Evolutionary conservation across 1,284 basidiomycete genomes (phyloP), one percentile per base, ranked within the genome.

Genomic region (Cryptococcus depauperatus): DNA sequence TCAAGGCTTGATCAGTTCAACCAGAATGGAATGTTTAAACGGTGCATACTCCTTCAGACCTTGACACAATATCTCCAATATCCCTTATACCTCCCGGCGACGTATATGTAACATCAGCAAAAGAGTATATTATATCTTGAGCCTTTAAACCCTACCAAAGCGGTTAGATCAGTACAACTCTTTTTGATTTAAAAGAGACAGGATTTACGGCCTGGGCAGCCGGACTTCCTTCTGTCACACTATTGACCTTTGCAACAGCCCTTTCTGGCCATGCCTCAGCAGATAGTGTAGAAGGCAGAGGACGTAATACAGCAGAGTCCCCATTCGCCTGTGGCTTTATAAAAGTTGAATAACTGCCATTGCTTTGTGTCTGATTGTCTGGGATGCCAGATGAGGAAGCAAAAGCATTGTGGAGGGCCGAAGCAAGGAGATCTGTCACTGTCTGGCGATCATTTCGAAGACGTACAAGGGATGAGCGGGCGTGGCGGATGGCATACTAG

Each of bases 211-310:
- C 82, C 56, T 80, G 74, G 10, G 79, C 77, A 19, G 87, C 86
- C 7, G 85, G 89, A 68, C 85, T 86, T 4, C 73, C 75, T 0
- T 82, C 80, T 0, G 83, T 81, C 14, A 92, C 82, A 5, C 75
- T 78, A 55, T 89, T 81, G 7, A 92, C 84, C 58, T 73, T 81
- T 0, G 87, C 87, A 61, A 91, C 85, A 32, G 57, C 13, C 39
- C 56, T 50, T 34, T 59, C 52, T 7, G 54, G 58, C 60, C 64
- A 68, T 9, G 45, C 52, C 10, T 25, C 21, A 16, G 18, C 26
- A 28, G 14, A 0, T 41, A 13, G 50, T 16, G 9, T 28, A 27
- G 41, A 21, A 5, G 5, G 38, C 33, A 6, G 40, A 5, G 13
- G 25, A 16, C 23, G 4, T 16, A 6, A 28, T n/a, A 18, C 8